Evolutionary conservation across 2,329 filamentous ascomycete genomes (phyloP).

Genomic region (Cryphonectria japonica): DNA sequence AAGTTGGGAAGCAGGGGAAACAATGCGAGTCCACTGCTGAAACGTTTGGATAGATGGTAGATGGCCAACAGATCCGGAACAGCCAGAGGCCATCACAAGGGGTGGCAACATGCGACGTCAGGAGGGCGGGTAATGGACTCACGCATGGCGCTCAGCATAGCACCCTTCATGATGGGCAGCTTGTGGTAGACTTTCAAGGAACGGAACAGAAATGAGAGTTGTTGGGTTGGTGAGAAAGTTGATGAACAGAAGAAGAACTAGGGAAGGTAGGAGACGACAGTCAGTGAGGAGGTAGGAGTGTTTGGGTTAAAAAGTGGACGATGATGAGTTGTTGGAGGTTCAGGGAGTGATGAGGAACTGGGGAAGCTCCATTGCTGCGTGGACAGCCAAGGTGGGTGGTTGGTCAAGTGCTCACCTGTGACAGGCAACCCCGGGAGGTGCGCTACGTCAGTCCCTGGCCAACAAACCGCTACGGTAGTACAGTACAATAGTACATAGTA

Average conservation of each 20-base stretch:
- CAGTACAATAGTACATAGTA: no score
- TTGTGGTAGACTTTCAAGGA: slow-evolving; percentile 14
- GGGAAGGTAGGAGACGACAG: slow-evolving; percentile 15
- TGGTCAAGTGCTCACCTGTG: slow-evolving; percentile 20
- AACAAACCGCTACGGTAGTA: not conserved
- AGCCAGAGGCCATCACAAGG: slow-evolving; percentile 8
- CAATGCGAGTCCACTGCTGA: not conserved
- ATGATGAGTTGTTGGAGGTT: slow-evolving; percentile 9
- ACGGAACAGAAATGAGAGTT: slow-evolving; percentile 2
- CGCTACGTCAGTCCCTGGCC: slow-evolving; percentile 21
- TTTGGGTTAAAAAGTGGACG: slow-evolving; percentile 6
- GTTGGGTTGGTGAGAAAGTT: slow-evolving; percentile 13
- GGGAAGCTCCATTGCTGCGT: slow-evolving; percentile 21
- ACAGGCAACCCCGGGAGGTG: slow-evolving; percentile 12
- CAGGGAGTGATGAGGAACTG: slow-evolving; percentile 13
- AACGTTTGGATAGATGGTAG: not conserved
- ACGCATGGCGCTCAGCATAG: slow-evolving; percentile 65
- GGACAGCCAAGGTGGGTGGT: slow-evolving; percentile 1
- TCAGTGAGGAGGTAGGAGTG: slow-evolving; percentile 4
- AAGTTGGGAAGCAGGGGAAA: not conserved
- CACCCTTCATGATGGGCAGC: slow-evolving; percentile 77
- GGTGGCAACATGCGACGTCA: slow-evolving; percentile 18
- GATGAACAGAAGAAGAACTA: slow-evolving; percentile 9
- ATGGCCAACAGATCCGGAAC: not conserved
- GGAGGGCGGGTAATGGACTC: slow-evolving; percentile 18